Percentiles rank a stretch among this genome's conserved stretches.
These are phyloP conservation scores for Atalantia buxifolia DNA, from an alignment of 345 rosid genomes.

Conservation along the genomic window DNA sequence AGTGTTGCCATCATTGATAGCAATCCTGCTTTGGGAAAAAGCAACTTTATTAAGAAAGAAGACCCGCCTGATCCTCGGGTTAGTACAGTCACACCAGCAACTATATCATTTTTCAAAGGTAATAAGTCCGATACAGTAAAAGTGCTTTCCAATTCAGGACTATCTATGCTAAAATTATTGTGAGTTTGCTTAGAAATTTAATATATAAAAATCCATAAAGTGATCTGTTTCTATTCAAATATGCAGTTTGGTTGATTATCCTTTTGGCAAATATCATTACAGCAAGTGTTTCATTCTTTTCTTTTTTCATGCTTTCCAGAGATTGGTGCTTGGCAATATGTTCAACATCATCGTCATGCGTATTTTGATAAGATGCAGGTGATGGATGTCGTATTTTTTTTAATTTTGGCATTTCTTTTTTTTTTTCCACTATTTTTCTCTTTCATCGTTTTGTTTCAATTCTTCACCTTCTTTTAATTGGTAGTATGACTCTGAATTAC, in stretches of 20 bases:
- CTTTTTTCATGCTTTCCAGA: slow-evolving; percentile 39
- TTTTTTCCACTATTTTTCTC: too few species aligned
- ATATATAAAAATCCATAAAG: neutral
- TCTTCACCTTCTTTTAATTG: neutral
- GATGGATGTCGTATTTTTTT: slow-evolving; percentile 8
- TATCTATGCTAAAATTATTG: neutral
- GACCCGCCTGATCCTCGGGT: slow-evolving; percentile 89
- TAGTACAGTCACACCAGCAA: slow-evolving; percentile 89
- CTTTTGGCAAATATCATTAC: neutral
- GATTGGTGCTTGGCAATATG: slow-evolving; percentile 85
- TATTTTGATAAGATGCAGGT: slow-evolving; percentile 98
- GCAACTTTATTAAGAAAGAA: slow-evolving; percentile 47
- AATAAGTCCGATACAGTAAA: neutral
- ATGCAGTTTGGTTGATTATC: neutral
- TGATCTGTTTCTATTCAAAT: neutral
- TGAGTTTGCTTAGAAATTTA: neutral
- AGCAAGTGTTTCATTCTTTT: neutral
- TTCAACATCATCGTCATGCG: slow-evolving; percentile 82
- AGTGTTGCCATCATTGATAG: slow-evolving; percentile 79
- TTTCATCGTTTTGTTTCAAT: neutral
- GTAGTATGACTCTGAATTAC: neutral
- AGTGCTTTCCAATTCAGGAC: neutral
- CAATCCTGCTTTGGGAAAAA: slow-evolving; percentile 67
- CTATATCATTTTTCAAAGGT: slow-evolving; percentile 83
- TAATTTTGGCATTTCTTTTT: too few species aligned